These are phyloP conservation scores for Boletus mariae DNA, from an alignment of 1,284 basidiomycete species.

Conservation along the genomic window DNA sequence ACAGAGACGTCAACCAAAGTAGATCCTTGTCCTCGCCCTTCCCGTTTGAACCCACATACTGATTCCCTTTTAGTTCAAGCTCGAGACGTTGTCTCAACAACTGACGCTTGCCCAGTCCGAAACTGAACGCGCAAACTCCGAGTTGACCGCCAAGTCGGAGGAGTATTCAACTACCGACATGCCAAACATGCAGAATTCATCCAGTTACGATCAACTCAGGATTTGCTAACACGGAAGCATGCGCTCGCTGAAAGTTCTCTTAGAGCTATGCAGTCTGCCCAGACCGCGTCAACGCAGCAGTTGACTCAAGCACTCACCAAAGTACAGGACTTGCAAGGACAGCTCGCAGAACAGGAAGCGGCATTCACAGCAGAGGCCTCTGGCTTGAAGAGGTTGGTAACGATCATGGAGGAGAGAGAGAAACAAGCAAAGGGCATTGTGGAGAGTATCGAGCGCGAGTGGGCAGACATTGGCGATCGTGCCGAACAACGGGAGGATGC, in stretches of 20 bases:
- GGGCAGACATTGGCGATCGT: slow-evolving; percentile 66
- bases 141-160: slow-evolving; percentile 62
- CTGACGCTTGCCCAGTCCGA: slow-evolving; percentile 70
- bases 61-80: slow-evolving; percentile 56
- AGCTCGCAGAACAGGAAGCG: slow-evolving; percentile 76
- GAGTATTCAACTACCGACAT: slow-evolving; percentile 70
- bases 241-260: slow-evolving; percentile 60
- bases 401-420: slow-evolving; percentile 82
- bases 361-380: slow-evolving; percentile 73
- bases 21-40: neutral
- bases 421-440: slow-evolving; percentile 75
- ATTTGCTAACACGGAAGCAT: slow-evolving; percentile 62
- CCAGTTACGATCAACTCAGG: slow-evolving; percentile 70
- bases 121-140: slow-evolving; percentile 58
- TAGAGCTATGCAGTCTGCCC: slow-evolving; percentile 65
- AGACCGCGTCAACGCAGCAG: slow-evolving; percentile 63
- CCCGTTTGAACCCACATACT: neutral
- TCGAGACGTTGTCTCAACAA: slow-evolving; percentile 78
- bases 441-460: slow-evolving; percentile 74
- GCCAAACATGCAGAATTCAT: slow-evolving; percentile 70
- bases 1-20: slow-evolving; percentile 70
- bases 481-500: slow-evolving; percentile 63
- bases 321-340: slow-evolving; percentile 66
- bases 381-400: slow-evolving; percentile 66
- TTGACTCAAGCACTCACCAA: slow-evolving; percentile 68